phyloP scores from a whole-genome alignment of 768 basidiomycete species.

The Lentinula lateritia region DNA sequence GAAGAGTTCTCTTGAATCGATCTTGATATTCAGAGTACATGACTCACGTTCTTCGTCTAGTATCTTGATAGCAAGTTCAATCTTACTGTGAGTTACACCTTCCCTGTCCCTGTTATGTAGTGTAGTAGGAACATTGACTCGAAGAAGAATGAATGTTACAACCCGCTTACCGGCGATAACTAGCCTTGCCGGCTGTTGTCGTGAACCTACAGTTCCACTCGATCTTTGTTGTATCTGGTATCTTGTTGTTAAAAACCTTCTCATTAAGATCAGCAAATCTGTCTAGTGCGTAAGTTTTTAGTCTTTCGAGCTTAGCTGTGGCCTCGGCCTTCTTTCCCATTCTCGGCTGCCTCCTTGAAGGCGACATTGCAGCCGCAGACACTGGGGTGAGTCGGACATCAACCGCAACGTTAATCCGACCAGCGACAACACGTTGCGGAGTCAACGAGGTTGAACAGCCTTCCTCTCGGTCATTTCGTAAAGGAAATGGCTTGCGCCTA shows the following conservation, averaged over 20 bases:
- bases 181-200: conserved; percentile 68
- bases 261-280: conserved; percentile 60
- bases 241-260: conserved; percentile 44
- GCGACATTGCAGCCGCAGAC: conserved; percentile 6
- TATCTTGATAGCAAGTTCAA: conserved; percentile 81
- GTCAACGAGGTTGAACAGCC: neutral
- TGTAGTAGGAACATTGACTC: neutral
- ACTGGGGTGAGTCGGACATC: neutral
- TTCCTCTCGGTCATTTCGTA: conserved; percentile 13
- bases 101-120: conserved; percentile 39
- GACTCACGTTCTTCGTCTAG: conserved; percentile 68
- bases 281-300: conserved; percentile 47
- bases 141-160: neutral
- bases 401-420: neutral
- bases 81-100: conserved; percentile 54
- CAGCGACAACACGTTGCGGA: neutral
- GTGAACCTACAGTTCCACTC: conserved; percentile 63
- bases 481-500: conserved; percentile 37
- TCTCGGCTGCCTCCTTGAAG: conserved; percentile 17
- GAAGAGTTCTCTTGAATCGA: neutral
- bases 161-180: conserved; percentile 48
- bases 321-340: conserved; percentile 35
- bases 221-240: conserved; percentile 52
- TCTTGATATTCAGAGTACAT: neutral
- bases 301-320: conserved; percentile 37